Percentiles rank a stretch among this genome's conserved stretches.
Evolutionary conservation across 2,329 filamentous ascomycete species (phyloP).

Genomic region (Claviceps monticola): DNA sequence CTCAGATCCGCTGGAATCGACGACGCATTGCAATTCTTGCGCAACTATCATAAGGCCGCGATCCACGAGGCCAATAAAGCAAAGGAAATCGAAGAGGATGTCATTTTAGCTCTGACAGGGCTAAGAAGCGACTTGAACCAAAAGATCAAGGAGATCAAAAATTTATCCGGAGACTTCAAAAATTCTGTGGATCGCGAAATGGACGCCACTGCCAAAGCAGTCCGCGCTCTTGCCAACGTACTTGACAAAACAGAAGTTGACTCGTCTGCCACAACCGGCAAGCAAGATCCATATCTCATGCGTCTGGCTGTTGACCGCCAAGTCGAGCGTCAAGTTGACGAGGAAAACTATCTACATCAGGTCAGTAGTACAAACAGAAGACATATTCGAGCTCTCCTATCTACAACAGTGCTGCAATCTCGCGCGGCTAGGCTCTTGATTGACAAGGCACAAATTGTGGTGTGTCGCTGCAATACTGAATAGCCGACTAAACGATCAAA

Average conservation of each 20-base stretch:
- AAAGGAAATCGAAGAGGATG: constrained; percentile 78
- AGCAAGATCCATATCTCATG: constrained; percentile 83
- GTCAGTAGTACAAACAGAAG: constrained; percentile 30
- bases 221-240: constrained; percentile 68
- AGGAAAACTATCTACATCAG: constrained; percentile 93
- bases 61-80: constrained; percentile 77
- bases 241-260: constrained; percentile 71
- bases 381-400: background rate
- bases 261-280: constrained; percentile 57
- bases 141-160: constrained; percentile 98
- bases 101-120: constrained; percentile 75
- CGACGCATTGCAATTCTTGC: constrained; percentile 70
- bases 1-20: constrained; percentile 70
- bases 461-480: background rate
- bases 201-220: constrained; percentile 65
- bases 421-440: background rate
- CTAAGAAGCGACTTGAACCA: constrained; percentile 78
- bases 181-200: constrained; percentile 94
- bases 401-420: background rate
- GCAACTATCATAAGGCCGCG: constrained; percentile 69
- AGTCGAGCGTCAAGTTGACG: constrained; percentile 82
- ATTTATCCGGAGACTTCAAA: constrained; percentile 86
- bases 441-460: background rate
- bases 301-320: constrained; percentile 77
- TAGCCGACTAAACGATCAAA: background rate